Percentiles rank a stretch among this genome's conserved stretches.
phyloP scores from a whole-genome alignment of 1,139 yeast species.

The Geotrichum cucujoidarum region DNA sequence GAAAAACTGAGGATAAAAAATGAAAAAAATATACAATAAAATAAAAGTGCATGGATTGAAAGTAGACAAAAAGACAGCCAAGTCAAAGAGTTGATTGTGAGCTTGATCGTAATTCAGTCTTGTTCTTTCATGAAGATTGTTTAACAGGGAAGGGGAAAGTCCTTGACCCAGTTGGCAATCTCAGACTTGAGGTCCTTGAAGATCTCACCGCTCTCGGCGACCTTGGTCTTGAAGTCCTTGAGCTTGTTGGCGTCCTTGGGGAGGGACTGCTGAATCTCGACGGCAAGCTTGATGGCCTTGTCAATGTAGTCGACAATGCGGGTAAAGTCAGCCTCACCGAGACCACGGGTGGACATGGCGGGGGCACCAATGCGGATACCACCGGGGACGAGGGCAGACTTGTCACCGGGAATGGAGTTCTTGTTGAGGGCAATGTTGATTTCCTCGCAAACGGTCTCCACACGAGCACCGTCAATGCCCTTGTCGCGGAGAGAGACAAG shows the following conservation, averaged over 20 bases:
- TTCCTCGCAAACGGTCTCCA: conserved; percentile 84
- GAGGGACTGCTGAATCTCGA: conserved; percentile 63
- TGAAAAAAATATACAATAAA: too few relatives aligned
- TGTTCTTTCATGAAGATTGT: too few relatives aligned
- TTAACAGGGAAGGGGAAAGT: conserved; percentile 74
- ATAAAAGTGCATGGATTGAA: too few relatives aligned
- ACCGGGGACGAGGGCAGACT: conserved; percentile 89
- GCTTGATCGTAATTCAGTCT: too few relatives aligned
- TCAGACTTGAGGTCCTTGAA: conserved; percentile 65
- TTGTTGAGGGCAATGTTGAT: conserved; percentile 92
- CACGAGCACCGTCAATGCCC: conserved; percentile 91
- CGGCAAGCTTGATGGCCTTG: conserved; percentile 73
- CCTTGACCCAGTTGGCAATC: conserved; percentile 87
- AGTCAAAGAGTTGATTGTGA: background rate
- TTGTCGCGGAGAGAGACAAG: conserved; percentile 78
- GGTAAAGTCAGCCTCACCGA: conserved; percentile 69
- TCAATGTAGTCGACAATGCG: conserved; percentile 75
- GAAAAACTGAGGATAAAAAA: too few relatives aligned
- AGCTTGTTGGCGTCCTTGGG: conserved; percentile 86
- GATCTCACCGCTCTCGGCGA: conserved; percentile 62
- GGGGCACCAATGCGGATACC: conserved; percentile 97
- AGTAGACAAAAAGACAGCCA: background rate
- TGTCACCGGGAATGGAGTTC: conserved; percentile 94
- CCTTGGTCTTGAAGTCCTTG: conserved; percentile 87
- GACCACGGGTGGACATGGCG: conserved; percentile 96